Conservation (phyloP, 352 stramenopile species). For the Pythium plurisporium region DNA sequence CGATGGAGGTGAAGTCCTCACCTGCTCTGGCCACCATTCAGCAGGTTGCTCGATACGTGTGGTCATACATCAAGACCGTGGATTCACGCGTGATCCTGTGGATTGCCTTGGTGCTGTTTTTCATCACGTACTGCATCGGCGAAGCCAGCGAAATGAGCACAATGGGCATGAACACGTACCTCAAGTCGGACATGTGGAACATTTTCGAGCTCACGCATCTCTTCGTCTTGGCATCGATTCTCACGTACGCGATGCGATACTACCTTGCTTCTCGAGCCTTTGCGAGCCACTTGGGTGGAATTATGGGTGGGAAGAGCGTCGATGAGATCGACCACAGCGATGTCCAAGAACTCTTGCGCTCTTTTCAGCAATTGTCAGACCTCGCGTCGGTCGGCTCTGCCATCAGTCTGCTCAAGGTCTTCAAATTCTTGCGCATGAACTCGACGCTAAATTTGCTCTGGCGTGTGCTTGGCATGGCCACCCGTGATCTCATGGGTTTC, state of each 20-base stretch:
- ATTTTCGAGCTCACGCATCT: conserved; percentile 82
- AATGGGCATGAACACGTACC: conserved; percentile 69
- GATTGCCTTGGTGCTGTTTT: conserved; percentile 63
- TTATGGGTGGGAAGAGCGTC: conserved; percentile 29
- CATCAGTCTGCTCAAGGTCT: conserved; percentile 83
- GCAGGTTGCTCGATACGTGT: neutral
- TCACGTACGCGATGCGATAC: conserved; percentile 67
- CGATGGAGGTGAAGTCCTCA: neutral
- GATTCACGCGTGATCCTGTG: conserved; percentile 67
- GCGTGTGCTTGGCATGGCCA: conserved; percentile 79
- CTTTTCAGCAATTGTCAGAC: conserved; percentile 74
- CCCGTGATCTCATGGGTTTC: conserved; percentile 84
- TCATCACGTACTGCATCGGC: conserved; percentile 76
- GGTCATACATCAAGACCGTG: conserved; percentile 20
- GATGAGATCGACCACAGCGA: conserved; percentile 60
- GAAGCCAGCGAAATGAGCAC: conserved; percentile 74
- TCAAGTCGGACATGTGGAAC: conserved; percentile 87
- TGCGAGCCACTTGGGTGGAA: conserved; percentile 33
- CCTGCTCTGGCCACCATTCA: neutral
- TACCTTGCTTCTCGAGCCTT: conserved; percentile 59
- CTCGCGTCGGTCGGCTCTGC: conserved; percentile 66
- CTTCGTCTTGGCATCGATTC: conserved; percentile 47
- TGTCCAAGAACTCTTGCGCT: conserved; percentile 55
- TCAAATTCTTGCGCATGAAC: conserved; percentile 90
- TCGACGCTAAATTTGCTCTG: conserved; percentile 84